phyloP scores from a whole-genome alignment of 2,329 filamentous ascomycete genomes.

The Leptographium radiaticola region DNA sequence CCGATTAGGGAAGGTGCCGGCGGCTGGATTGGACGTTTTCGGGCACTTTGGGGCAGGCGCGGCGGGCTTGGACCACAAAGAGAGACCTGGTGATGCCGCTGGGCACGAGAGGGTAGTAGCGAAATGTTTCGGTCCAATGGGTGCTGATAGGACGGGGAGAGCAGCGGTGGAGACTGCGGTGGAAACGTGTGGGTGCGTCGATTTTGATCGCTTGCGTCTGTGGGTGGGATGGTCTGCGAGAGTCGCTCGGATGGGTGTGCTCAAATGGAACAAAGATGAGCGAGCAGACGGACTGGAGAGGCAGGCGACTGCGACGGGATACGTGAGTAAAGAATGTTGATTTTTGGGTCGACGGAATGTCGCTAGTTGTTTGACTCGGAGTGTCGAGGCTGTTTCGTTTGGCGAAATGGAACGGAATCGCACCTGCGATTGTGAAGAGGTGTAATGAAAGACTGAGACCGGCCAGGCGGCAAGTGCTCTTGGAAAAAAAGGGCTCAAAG shows the following conservation, averaged over 20 bases:
- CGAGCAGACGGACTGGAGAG: too few relatives aligned
- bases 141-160: background rate
- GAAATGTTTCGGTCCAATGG: background rate
- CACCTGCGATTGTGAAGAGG: slow-evolving; percentile 1
- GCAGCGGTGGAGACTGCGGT: background rate
- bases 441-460: background rate
- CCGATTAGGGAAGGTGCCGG: slow-evolving; percentile 12
- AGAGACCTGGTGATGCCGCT: slow-evolving; percentile 3
- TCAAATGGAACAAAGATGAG: too few relatives aligned
- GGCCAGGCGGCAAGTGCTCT: background rate
- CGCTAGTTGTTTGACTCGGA: background rate
- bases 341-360: too few relatives aligned
- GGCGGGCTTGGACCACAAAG: background rate
- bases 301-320: too few relatives aligned
- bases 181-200: background rate
- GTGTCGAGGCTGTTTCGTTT: background rate
- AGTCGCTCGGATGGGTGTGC: too few relatives aligned
- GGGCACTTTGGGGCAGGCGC: slow-evolving; percentile 3
- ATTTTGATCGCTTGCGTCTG: background rate
- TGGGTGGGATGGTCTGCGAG: background rate
- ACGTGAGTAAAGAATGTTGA: too few relatives aligned
- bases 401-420: background rate
- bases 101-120: background rate
- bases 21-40: slow-evolving; percentile 6
- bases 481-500: background rate